Evolutionary conservation across 1,139 yeast genomes (phyloP), one percentile per base, ranked within the genome.

Genomic region (Saccharomyces hybrid): DNA sequence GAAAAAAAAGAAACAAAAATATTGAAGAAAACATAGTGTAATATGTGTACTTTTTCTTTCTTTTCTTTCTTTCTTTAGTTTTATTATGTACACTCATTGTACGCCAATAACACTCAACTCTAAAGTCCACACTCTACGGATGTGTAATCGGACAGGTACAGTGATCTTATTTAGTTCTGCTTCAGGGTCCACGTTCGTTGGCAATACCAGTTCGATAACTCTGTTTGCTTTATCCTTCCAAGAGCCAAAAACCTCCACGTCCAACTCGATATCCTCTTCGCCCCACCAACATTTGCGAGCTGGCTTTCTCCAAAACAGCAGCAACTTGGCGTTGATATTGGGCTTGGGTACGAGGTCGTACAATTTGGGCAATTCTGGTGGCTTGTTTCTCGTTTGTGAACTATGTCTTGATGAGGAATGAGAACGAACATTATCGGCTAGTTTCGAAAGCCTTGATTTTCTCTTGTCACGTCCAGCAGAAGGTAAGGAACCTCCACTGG

Each of bases 261-360:
- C 78, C 32, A 89, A 74, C 5, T 78, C 79, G 25, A 83, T 75
- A 50, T 77, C 74, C 49, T 82, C 82, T 64, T 86, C 86, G 9
- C 88, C 85, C 99, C 99, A 95, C 99, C 99, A 95, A 73, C 99
- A 95, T 69, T 95, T 95, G 66, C 99, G 79, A 1, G 99, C 99
- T 0, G 99, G 99, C 68, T 93, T 93, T 59, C 97, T 80, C 99
- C 99, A 95, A 69, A 95, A 95, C 56, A 95, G 75, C 44, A 95
- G 77, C 54, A 95, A 78, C 68, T 95, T 93, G 41, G 93, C 64
- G 56, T 70, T 70, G 51, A 70, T 63, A 47, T 67, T 69, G n/a
- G 73, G 73, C 47, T 65, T 65, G 4, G 68, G 68, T 25, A 68
- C 70, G 46, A 67, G 58, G 34, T 70, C 72, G 54, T 69, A 70